Percentiles rank a stretch among this genome's conserved stretches.
Conservation (phyloP, 805 yeast genomes). For the Candida chauliodis region DNA sequence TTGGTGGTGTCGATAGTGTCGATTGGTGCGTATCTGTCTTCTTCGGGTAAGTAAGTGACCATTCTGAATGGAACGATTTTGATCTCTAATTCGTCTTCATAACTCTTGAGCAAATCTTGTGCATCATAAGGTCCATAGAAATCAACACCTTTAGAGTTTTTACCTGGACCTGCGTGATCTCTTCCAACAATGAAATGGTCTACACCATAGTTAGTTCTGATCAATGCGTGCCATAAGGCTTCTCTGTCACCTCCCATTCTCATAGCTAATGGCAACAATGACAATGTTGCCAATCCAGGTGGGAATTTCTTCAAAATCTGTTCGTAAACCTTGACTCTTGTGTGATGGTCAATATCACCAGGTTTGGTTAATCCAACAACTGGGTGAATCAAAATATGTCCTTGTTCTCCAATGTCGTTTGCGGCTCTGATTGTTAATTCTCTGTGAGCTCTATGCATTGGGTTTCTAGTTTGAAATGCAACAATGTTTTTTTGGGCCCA, state of each 20-base stretch:
- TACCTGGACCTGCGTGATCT: constrained; percentile 98
- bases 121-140: constrained; percentile 98
- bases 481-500: constrained; percentile 78
- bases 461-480: constrained; percentile 97
- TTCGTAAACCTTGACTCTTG: constrained; percentile 92
- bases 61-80: constrained; percentile 94
- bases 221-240: constrained; percentile 97
- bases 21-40: constrained; percentile 91
- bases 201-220: constrained; percentile 94
- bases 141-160: constrained; percentile 81
- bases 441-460: constrained; percentile 98
- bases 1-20: constrained; percentile 81
- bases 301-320: constrained; percentile 92
- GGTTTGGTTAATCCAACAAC: constrained; percentile 97
- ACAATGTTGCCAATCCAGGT: constrained; percentile 85
- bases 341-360: constrained; percentile 96
- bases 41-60: constrained; percentile 95
- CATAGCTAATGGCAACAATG: constrained; percentile 92
- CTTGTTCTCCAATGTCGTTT: constrained; percentile 79
- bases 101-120: constrained; percentile 77
- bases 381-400: constrained; percentile 81
- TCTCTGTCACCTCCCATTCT: constrained; percentile 99
- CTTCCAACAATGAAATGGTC: constrained; percentile 97
- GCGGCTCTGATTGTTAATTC: constrained; percentile 96
- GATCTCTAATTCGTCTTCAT: constrained; percentile 75